A percentile compares a stretch with the other conserved stretches of the same genome.
Evolutionary conservation across 2,329 filamentous ascomycete species (phyloP).

Genomic region (Aspergillus carbonarius): DNA sequence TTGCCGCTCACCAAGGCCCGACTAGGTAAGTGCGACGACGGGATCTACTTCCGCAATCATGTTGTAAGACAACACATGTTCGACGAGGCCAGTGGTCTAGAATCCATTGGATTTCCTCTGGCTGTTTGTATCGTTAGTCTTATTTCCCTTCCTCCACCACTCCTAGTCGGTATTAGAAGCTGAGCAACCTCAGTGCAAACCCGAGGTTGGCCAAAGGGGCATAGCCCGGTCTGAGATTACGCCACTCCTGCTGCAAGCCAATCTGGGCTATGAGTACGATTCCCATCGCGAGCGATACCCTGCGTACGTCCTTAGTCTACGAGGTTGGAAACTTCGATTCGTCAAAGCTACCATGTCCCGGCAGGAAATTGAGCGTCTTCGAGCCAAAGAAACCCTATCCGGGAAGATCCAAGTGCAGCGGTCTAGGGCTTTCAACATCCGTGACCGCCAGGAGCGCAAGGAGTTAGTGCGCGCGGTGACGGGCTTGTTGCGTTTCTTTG

Average conservation of each 20-base stretch:
- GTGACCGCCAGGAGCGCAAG: neutral
- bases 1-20: neutral
- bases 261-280: slow-evolving; percentile 1
- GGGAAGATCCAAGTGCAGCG: neutral
- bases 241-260: neutral
- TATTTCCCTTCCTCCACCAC: neutral
- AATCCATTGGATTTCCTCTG: neutral
- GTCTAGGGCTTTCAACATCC: neutral
- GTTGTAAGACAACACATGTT: neutral
- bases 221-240: slow-evolving; percentile 7
- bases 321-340: neutral
- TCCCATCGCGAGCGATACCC: neutral
- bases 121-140: neutral
- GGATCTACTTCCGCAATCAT: neutral
- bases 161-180: neutral
- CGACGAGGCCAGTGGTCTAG: neutral
- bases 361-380: neutral
- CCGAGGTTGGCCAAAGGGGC: neutral
- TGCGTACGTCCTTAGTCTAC: slow-evolving; percentile 2
- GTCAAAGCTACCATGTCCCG: neutral
- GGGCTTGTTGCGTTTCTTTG: neutral
- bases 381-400: neutral
- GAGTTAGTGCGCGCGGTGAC: neutral
- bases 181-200: slow-evolving; percentile 1
- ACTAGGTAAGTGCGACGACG: neutral